Evolutionary conservation across 352 stramenopile genomes (phyloP), one percentile per base, ranked within the genome.

Genomic region (Phytophthora sojae): DNA sequence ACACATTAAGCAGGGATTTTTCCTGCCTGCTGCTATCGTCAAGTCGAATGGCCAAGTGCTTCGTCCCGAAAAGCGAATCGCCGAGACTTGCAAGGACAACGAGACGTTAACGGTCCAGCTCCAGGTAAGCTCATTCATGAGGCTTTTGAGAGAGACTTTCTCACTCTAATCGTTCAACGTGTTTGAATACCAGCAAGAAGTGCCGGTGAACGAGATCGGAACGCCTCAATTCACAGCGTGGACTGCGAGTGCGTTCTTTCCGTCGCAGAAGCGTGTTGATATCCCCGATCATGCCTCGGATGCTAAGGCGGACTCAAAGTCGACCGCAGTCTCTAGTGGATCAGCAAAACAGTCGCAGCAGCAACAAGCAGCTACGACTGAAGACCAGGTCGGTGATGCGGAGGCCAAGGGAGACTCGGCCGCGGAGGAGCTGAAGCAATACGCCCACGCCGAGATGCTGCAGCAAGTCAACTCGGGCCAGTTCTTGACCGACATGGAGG

Each of bases 201-300:
- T 97, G 6, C 69, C 82, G 1, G 86, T 97, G 55, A 93, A 96
- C 58, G 85, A 94, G 54, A 93, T 96, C 49, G 89, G 89, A 19
- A 77, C 88, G 6, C 90, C 90, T 3, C 73, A 93, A 65, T 66
- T 95, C 14, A 82, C 67, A 9, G 21, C 76, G 2, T 97, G 89
- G 90, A 81, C 85, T 0, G 58, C 77, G 37, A 82, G 59, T 50
- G 88, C 88, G 0, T 96, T 96, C 50, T 83, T 81, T 50, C 71
- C 76, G 7, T 78, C 80, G 1, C 73, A 79, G 55, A 82, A 79
- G 44, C 44, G 56, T 23, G 35, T 60, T 45, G 60, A 72, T 5
- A 42, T 59, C 39, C 26, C 49, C 5, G 50, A 71, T 25, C 47
- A 50, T 2, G 29, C 30, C 25, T 23, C 44, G 26, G 71, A 71